Evolutionary conservation across 768 basidiomycete species (phyloP).

Genomic region (Lactarius psammicola): DNA sequence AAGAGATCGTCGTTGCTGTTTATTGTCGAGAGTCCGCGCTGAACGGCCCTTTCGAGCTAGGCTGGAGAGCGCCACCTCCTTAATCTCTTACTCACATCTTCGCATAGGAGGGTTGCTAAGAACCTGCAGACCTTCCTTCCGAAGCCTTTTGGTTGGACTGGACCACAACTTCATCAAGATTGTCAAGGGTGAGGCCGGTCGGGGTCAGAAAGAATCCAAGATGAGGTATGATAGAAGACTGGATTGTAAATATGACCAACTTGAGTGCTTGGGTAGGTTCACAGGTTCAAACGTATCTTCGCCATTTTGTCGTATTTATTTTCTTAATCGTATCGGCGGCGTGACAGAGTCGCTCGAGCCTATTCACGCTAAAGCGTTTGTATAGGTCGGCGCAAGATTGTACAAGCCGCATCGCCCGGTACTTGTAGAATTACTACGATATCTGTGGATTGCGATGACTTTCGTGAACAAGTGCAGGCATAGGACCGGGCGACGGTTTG

Average conservation of each 20-base stretch:
- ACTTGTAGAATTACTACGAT: neutral
- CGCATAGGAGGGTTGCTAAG: neutral
- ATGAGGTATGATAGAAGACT: neutral
- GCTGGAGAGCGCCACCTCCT: neutral
- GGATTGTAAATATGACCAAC: neutral
- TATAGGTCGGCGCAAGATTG: neutral
- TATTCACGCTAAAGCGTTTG: neutral
- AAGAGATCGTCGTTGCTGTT: neutral
- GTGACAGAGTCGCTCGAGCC: neutral
- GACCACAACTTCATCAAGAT: neutral
- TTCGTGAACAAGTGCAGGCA: neutral
- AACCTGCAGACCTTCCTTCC: neutral
- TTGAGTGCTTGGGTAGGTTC: neutral
- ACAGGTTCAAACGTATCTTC: neutral
- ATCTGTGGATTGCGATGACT: neutral
- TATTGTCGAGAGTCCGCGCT: neutral
- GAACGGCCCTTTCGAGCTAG: neutral
- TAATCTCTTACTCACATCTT: neutral
- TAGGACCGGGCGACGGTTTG: neutral
- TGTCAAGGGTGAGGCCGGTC: neutral
- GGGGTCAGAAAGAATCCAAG: neutral
- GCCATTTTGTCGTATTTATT: neutral
- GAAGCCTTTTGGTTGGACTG: neutral
- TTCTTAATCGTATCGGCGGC: neutral
- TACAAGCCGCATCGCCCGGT: neutral